Conservation (phyloP, 78 protist species). For the Carpediemonas membranifera region DNA sequence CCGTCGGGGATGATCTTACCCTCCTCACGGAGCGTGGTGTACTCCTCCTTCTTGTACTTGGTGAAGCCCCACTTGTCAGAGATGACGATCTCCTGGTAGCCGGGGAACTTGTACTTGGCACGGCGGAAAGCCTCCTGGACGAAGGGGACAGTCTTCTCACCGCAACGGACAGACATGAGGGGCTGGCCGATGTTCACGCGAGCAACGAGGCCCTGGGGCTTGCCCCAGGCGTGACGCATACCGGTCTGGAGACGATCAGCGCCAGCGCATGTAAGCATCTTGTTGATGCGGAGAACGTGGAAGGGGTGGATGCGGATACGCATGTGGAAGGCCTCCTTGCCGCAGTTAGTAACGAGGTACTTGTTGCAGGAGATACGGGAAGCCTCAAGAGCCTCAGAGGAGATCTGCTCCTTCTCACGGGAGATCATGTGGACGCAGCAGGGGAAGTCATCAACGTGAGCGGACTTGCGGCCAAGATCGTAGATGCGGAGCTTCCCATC, state of each 20-base stretch:
- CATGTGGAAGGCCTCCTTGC: conserved; percentile 96
- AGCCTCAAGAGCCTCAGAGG: conserved; percentile 97
- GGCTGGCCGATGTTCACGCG: conserved; percentile 94
- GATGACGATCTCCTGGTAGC: conserved; percentile 84
- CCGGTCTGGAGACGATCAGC: conserved; percentile 99
- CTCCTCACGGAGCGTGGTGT: too few species aligned
- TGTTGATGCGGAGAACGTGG: conserved; percentile 99
- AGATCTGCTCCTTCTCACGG: conserved; percentile 89
- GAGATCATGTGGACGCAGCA: conserved; percentile 88
- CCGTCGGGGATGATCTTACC: too few species aligned
- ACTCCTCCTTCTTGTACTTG: too few species aligned
- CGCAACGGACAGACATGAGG: conserved; percentile 71
- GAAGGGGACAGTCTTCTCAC: background rate
- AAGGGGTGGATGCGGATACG: conserved; percentile 97
- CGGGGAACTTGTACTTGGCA: conserved; percentile 95
- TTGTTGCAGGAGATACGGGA: conserved; percentile 86
- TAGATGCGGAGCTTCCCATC: conserved; percentile 82
- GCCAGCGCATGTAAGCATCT: conserved; percentile 99
- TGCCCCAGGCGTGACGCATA: conserved; percentile 98
- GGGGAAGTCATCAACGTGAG: conserved; percentile 92
- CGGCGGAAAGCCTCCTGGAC: conserved; percentile 94
- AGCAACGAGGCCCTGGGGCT: conserved; percentile 91
- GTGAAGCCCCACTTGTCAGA: conserved; percentile 91
- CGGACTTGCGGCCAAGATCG: conserved; percentile 92
- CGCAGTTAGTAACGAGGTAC: conserved; percentile 75